Conservation (phyloP, 306 rosid species). For the Parietaria judaica region DNA sequence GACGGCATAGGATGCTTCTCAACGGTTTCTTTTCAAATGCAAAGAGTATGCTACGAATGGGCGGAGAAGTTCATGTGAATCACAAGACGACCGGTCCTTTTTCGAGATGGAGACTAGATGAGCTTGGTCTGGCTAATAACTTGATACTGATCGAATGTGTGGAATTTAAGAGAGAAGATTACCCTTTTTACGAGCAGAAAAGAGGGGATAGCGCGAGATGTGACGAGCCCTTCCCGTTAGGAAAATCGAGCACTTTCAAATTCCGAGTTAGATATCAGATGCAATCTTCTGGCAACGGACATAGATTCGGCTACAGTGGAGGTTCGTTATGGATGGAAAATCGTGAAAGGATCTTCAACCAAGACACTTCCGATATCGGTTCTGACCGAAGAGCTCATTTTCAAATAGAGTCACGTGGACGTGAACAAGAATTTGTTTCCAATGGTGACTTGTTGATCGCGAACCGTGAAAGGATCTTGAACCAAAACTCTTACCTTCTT, state of each 20-base stretch:
- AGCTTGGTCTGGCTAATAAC: constrained; percentile 23
- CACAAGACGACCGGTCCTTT: constrained; percentile 44
- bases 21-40: constrained; percentile 41
- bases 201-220: constrained; percentile 39
- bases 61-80: constrained; percentile 56
- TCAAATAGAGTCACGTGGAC: too few relatives aligned
- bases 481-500: too few relatives aligned
- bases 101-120: constrained; percentile 24
- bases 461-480: too few relatives aligned
- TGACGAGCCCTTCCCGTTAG: constrained; percentile 43
- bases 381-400: too few relatives aligned
- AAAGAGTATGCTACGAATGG: constrained; percentile 31
- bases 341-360: too few relatives aligned
- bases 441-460: too few relatives aligned
- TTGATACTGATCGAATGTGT: constrained; percentile 23
- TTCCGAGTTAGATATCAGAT: constrained; percentile 10
- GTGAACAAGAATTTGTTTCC: too few relatives aligned
- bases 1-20: constrained; percentile 39
- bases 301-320: too few relatives aligned
- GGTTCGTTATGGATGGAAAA: too few relatives aligned
- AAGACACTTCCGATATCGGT: too few relatives aligned
- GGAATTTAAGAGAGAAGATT: constrained; percentile 41
- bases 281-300: too few relatives aligned
- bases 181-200: constrained; percentile 43
- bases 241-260: constrained; percentile 49